Evolutionary conservation across 192 early-diverging fungal species (phyloP).

Genomic region (Coemansia sp.): DNA sequence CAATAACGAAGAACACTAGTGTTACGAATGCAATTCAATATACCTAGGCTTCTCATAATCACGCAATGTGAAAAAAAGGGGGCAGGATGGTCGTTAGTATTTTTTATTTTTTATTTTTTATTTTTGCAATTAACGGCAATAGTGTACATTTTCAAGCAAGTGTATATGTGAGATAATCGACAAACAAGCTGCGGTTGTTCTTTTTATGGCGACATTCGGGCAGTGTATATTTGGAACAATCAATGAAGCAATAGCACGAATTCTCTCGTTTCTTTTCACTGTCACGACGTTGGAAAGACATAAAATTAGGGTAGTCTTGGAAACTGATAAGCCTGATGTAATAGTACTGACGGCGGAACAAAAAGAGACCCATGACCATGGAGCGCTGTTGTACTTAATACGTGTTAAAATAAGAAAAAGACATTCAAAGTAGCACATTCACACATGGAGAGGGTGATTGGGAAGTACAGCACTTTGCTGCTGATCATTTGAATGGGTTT

Average conservation of each 20-base stretch:
- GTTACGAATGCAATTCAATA: neutral
- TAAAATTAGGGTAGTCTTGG: neutral
- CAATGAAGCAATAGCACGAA: neutral
- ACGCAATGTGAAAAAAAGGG: neutral
- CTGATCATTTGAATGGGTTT: neutral
- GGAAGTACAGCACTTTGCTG: neutral
- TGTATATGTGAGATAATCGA: conserved; percentile 2
- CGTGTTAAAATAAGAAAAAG: neutral
- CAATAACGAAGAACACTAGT: neutral
- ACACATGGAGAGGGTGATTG: neutral
- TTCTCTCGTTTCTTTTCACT: too few relatives aligned
- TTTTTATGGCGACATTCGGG: too few relatives aligned
- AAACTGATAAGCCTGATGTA: neutral
- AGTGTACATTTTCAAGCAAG: neutral
- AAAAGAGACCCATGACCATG: neutral
- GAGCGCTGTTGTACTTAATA: neutral
- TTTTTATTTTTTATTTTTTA: neutral
- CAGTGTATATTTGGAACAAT: neutral
- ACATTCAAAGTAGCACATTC: neutral
- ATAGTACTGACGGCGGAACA: neutral
- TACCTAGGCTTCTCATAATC: neutral
- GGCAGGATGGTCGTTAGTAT: neutral
- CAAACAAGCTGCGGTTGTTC: too few relatives aligned
- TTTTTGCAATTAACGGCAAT: neutral
- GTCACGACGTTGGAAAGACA: too few relatives aligned